Base-by-base conservation (phyloP, 495 filamentous ascomycete genomes). In the Penicillium nucicola region DNA sequence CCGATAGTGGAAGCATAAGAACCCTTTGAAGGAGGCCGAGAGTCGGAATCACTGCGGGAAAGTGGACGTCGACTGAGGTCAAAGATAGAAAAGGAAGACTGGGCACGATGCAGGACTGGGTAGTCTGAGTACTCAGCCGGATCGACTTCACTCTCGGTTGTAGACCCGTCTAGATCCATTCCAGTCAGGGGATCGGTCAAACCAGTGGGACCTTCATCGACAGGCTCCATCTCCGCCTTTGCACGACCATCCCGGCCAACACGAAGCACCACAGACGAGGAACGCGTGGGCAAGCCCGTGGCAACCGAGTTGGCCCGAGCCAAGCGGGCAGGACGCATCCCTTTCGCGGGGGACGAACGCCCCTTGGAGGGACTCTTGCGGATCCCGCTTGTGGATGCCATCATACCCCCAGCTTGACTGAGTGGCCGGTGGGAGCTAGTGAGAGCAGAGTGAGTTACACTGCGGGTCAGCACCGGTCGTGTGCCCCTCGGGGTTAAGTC, bases 181-280 rank as follows among this genome's bases (percentile, higher is more conserved):
- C 62, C 66, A 1, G 61, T 65, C 37, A 70, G 56, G 10, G 69
- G 67, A 56, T 76, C 70, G 0, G 71, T 73, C 55, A 75, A 48
- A 0, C 68, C 69, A 5, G 69, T 72, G 5, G 61, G 49, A 58
- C 65, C 42, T 18, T 80, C 74, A 17, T 76, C 63, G 10, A 86
- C 66, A 3, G 84, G 56, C 28, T 83, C 81, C 50, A 85, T 87
- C 62, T 89, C 84, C 6, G 86, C 81, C 49, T 82, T 83, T 17
- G 88, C 88, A 38, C 85, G 73, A 5, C 88, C 87, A 57, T 83
- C 83, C 31, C 79, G 75, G 58, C 88, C 87, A 55, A 92, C 88
- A 10, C 75, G 84, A 45, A 92, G 82, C 30, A 81, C 83, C 4
- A 90, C 81, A 4, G 74, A 76, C 18, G 64, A 64, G 1, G 74